Evolutionary conservation across 2,329 filamentous ascomycete genomes (phyloP).

Genomic region (Didymella sp.): DNA sequence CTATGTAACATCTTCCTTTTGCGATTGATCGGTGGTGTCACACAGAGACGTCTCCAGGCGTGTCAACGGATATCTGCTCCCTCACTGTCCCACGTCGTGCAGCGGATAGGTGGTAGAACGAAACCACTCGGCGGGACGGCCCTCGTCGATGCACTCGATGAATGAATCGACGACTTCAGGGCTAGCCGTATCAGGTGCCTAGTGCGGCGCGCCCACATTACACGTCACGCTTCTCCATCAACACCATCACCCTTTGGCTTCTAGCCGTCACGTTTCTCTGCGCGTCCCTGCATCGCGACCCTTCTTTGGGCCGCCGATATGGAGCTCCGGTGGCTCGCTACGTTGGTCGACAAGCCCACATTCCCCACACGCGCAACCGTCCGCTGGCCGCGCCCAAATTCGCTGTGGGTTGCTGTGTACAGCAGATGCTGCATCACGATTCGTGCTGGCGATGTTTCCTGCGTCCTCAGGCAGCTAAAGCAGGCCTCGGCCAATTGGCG

Average conservation of each 20-base stretch:
- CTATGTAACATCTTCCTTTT: conserved; percentile 12
- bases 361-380: conserved; percentile 33
- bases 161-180: conserved; percentile 5
- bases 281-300: conserved; percentile 39
- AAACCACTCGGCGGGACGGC: conserved; percentile 32
- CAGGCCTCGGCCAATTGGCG: conserved; percentile 36
- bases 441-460: conserved; percentile 27
- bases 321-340: conserved; percentile 26
- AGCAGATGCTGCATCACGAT: conserved; percentile 37
- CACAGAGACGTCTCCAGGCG: conserved; percentile 21
- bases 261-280: conserved; percentile 30
- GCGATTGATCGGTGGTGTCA: conserved; percentile 23
- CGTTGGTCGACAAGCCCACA: conserved; percentile 27
- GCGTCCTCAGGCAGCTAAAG: conserved; percentile 37
- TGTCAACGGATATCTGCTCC: conserved; percentile 25
- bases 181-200: conserved; percentile 8
- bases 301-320: conserved; percentile 31
- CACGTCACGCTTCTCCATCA: conserved; percentile 44
- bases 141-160: conserved; percentile 19
- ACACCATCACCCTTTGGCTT: conserved; percentile 24
- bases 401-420: conserved; percentile 30
- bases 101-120: conserved; percentile 21
- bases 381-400: conserved; percentile 23
- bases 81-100: conserved; percentile 36
- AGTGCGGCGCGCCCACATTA: conserved; percentile 25